A percentile compares a stretch with the other conserved stretches of the same genome.
Evolutionary conservation across 306 rosid species (phyloP).

Genomic region (Ammopiptanthus mongolicus): DNA sequence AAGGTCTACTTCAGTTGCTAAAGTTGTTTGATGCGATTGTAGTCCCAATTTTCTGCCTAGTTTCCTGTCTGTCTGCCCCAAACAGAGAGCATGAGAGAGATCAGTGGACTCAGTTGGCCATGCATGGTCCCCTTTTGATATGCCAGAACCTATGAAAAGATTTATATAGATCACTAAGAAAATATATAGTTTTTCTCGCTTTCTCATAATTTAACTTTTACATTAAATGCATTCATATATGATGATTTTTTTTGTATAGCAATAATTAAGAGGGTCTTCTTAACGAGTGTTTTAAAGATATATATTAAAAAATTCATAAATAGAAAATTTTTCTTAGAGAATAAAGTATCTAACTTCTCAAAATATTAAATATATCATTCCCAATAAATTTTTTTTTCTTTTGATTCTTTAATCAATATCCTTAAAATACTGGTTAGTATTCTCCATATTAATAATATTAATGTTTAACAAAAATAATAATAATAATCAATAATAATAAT

Average conservation of each 20-base stretch:
- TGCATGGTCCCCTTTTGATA: conserved; percentile 40
- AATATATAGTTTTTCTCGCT: conserved; percentile 4
- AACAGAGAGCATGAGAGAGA: conserved; percentile 28
- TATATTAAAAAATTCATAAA: too few species aligned
- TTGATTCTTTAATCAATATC: too few species aligned
- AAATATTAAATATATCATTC: too few species aligned
- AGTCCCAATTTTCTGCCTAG: conserved; percentile 46
- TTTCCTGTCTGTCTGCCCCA: conserved; percentile 49
- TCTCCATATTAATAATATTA: too few species aligned
- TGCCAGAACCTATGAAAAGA: conserved; percentile 32
- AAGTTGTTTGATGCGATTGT: conserved; percentile 48
- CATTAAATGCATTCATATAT: conserved; percentile 19
- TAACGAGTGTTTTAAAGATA: too few species aligned
- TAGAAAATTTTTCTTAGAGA: too few species aligned
- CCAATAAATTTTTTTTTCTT: too few species aligned
- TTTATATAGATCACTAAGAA: conserved; percentile 6
- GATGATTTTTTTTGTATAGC: not conserved
- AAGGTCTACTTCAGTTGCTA: conserved; percentile 61
- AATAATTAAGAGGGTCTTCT: too few species aligned
- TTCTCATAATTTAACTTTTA: conserved; percentile 9
- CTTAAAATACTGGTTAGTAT: too few species aligned
- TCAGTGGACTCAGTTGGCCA: conserved; percentile 11
- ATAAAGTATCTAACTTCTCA: too few species aligned
- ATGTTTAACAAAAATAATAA: too few species aligned
- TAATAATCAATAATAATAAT: too few species aligned